These are phyloP conservation scores for Dichotomocladium elegans DNA, from an alignment of 371 early-diverging fungal genomes.

Conservation along the genomic window DNA sequence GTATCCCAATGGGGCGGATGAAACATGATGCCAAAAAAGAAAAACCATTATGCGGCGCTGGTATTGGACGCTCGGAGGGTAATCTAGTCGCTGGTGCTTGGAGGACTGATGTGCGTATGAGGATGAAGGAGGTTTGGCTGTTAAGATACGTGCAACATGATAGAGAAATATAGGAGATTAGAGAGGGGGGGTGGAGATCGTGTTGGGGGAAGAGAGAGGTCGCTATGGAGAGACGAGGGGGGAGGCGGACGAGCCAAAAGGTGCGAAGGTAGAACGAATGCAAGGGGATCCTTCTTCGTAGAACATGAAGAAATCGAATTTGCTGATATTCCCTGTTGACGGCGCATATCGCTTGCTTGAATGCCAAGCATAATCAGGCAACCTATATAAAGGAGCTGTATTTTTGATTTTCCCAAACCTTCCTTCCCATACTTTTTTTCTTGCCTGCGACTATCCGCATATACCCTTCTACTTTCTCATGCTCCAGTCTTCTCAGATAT, in stretches of 20 bases:
- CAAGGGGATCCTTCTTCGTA: conserved; percentile 7
- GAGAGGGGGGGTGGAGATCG: too few species aligned
- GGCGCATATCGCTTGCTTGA: not conserved
- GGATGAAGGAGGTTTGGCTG: too few species aligned
- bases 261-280: not conserved
- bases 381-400: not conserved
- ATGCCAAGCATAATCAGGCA: too few species aligned
- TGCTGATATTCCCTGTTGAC: not conserved
- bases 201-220: not conserved
- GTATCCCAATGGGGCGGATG: too few species aligned
- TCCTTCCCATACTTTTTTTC: not conserved
- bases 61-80: too few species aligned
- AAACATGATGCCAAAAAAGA: too few species aligned
- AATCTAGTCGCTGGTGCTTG: too few species aligned
- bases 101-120: too few species aligned
- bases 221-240: not conserved
- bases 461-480: conserved; percentile 7
- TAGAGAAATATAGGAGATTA: too few species aligned
- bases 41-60: too few species aligned
- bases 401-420: too few species aligned
- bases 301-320: conserved; percentile 9
- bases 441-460: not conserved
- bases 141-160: too few species aligned
- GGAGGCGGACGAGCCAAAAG: not conserved
- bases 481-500: conserved; percentile 41